Base-by-base conservation (phyloP, 2,329 filamentous ascomycete species). In the Xylaria digitata region DNA sequence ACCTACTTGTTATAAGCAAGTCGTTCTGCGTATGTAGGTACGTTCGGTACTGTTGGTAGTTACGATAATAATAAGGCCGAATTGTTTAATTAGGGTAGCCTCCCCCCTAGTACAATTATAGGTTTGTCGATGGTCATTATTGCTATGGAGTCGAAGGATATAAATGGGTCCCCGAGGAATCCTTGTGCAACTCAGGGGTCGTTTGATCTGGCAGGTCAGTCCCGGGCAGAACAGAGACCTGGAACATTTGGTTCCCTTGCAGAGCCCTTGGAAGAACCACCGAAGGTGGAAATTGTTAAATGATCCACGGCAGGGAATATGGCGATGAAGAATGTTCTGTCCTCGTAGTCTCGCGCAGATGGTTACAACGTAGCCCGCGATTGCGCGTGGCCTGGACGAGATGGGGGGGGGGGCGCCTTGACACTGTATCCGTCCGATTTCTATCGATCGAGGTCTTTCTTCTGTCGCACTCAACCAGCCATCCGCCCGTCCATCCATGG, bases 231-330 rank as follows among this genome's bases (percentile, higher is more conserved):
- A 43, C 32, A 21, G 32, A 43, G 37, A 63, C 23, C 48, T 45
- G 53, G 55, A 11, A 56, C 15, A 30, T 45, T 43, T 40, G 59
- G 50, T 60, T 26, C 26, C 26, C 26, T 26, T 26, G 26, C 26
- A 26, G 26, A 3, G 26, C 46, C 49, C 34, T 19, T 19, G 37
- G 37, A 62, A 63, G 63, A 53, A 66, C 54, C 59, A 52, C 66
- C 63, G 59, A 61, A 43, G 62, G 59, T 64, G 66, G 61, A 66
- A 68, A 68, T 71, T 72, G 69, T 66, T 48, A 56, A 57, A 63
- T 69, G 71, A 73, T 73, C 70, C 65, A 54, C 71, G 49, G 59
- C 69, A 73, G 69, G 71, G 71, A 67, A 67, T 48, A 69, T 57
- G n/a, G 23, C 53, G 32, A 61, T 52, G 13, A 60, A 57, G 52